These are phyloP conservation scores for Clitoria ternatea DNA, from an alignment of 306 rosid species.

Conservation along the genomic window DNA sequence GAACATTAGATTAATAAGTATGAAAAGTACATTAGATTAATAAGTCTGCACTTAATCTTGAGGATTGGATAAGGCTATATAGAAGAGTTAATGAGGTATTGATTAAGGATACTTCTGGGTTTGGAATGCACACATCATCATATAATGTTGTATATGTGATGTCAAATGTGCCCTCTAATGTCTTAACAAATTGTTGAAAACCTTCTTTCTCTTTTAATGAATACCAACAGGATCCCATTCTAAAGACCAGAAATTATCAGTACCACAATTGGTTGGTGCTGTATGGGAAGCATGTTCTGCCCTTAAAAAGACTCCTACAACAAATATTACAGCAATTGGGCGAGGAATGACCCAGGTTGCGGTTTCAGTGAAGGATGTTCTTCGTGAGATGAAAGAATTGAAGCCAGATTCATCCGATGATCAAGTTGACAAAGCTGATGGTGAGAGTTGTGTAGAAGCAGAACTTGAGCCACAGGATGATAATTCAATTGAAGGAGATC, in stretches of 20 bases:
- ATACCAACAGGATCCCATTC: conserved; percentile 48
- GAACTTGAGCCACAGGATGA: conserved; percentile 35
- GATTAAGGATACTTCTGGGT: neutral
- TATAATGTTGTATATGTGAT: no score
- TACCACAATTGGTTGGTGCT: conserved; percentile 72
- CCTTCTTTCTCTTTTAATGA: conserved; percentile 24
- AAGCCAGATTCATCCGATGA: conserved; percentile 51
- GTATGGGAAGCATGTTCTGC: conserved; percentile 88
- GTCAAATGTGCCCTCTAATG: no score
- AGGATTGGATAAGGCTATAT: neutral
- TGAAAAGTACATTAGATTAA: neutral
- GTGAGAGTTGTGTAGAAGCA: conserved; percentile 25
- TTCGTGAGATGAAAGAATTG: conserved; percentile 93
- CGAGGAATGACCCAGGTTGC: conserved; percentile 80
- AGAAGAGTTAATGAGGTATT: neutral
- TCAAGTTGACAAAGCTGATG: conserved; percentile 26
- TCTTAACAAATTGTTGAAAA: neutral
- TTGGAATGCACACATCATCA: neutral
- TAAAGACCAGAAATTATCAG: conserved; percentile 40
- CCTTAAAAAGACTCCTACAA: conserved; percentile 70
- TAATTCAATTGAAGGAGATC: conserved; percentile 47
- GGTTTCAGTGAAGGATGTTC: conserved; percentile 81
- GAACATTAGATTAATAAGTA: neutral
- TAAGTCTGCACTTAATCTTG: neutral
- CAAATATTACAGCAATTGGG: conserved; percentile 82